These are phyloP conservation scores for Penicillium sp. DNA, from an alignment of 2,329 filamentous ascomycete species.

Conservation along the genomic window DNA sequence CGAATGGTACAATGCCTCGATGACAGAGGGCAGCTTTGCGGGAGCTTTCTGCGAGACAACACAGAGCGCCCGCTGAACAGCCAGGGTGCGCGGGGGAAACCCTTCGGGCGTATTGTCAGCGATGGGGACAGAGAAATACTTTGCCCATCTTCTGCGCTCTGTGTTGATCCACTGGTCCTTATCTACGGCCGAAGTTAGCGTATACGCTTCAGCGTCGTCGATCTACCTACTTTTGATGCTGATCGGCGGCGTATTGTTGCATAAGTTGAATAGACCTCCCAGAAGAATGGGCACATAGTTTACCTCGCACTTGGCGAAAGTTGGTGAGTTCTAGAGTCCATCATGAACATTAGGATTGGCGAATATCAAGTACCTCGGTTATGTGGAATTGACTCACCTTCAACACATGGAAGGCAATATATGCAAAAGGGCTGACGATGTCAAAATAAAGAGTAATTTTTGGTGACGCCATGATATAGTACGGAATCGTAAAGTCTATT, in stretches of 20 bases:
- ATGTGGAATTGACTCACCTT: slow-evolving; percentile 44
- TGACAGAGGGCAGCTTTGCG: slow-evolving; percentile 40
- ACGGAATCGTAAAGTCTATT: neutral
- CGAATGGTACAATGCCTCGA: slow-evolving; percentile 52
- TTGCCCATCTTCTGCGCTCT: slow-evolving; percentile 58
- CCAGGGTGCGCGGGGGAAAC: slow-evolving; percentile 57
- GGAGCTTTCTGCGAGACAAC: slow-evolving; percentile 49
- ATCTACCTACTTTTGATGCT: slow-evolving; percentile 54
- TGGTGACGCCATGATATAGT: slow-evolving; percentile 45
- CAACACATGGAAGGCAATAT: slow-evolving; percentile 59
- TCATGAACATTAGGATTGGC: neutral
- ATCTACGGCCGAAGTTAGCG: slow-evolving; percentile 42
- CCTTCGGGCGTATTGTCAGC: slow-evolving; percentile 44
- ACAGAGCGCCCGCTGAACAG: slow-evolving; percentile 54
- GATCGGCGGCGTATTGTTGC: slow-evolving; percentile 57
- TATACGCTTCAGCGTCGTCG: neutral
- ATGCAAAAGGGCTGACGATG: slow-evolving; percentile 62
- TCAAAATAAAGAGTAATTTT: slow-evolving; percentile 61
- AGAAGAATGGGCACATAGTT: slow-evolving; percentile 62
- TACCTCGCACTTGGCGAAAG: slow-evolving; percentile 57
- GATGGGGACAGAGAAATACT: slow-evolving; percentile 58
- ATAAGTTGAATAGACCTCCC: slow-evolving; percentile 60
- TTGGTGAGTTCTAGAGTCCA: slow-evolving; percentile 53
- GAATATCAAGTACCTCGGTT: neutral
- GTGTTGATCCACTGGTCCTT: slow-evolving; percentile 59